Evolutionary conservation across 495 filamentous ascomycete species (phyloP).

Genomic region (Hypoxylon fuscum): DNA sequence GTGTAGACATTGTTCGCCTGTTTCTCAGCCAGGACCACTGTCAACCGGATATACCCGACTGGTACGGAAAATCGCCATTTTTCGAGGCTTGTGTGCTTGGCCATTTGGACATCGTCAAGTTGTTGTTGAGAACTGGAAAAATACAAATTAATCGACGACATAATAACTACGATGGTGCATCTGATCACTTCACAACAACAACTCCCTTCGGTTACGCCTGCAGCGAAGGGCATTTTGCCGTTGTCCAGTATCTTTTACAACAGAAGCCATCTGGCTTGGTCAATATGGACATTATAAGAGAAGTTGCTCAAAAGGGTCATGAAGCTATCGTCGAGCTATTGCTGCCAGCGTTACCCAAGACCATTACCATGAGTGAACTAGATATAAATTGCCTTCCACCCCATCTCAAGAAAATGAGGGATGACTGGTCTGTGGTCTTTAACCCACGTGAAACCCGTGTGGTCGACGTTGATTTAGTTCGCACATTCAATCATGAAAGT

Average conservation of each 20-base stretch:
- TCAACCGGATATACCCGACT: neutral
- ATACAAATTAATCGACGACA: neutral
- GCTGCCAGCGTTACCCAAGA: neutral
- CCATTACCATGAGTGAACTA: neutral
- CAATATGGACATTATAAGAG: neutral
- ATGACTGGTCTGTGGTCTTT: neutral
- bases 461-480: neutral
- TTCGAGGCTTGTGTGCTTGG: neutral
- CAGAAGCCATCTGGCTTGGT: neutral
- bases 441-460: neutral
- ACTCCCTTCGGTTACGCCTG: conserved; percentile 1
- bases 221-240: neutral
- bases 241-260: neutral
- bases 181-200: too few species aligned
- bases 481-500: neutral
- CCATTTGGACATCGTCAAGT: neutral
- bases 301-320: neutral
- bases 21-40: neutral
- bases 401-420: neutral
- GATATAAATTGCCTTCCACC: neutral
- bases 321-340: neutral
- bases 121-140: neutral
- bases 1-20: neutral
- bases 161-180: neutral
- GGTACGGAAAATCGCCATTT: neutral